Evolutionary conservation across 805 yeast species (phyloP).

Genomic region (Ogataea thermomethanolica): DNA sequence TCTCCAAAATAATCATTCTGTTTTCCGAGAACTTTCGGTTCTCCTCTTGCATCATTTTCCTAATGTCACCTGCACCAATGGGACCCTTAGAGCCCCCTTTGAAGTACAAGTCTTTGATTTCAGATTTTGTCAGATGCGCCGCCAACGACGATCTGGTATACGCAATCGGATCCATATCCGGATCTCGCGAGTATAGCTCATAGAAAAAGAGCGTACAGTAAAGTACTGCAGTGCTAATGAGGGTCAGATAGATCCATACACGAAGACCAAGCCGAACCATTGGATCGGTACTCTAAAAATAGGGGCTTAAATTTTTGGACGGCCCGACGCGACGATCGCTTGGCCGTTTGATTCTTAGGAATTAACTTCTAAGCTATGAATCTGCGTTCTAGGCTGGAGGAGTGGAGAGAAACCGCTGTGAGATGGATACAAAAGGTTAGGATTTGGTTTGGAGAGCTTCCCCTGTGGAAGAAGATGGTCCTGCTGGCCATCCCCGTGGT

Average conservation of each 20-base stretch:
- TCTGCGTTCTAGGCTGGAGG: not conserved
- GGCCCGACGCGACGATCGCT: conserved; percentile 9
- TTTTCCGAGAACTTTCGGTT: conserved; percentile 11
- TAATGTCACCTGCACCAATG: conserved; percentile 9
- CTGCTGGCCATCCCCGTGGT: conserved; percentile 13
- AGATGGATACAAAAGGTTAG: not conserved
- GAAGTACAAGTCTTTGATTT: conserved; percentile 15
- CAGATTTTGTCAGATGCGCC: conserved; percentile 6
- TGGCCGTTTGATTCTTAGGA: not conserved
- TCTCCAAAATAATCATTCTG: conserved; percentile 7
- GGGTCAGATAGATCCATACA: not conserved
- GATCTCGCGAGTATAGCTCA: conserved; percentile 5
- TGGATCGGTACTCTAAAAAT: conserved; percentile 1
- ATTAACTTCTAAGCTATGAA: not conserved
- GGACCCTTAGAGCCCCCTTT: conserved; percentile 12
- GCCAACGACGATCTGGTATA: conserved; percentile 6
- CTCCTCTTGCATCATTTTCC: conserved; percentile 16
- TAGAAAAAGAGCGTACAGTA: conserved; percentile 3
- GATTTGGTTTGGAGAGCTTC: conserved; percentile 1
- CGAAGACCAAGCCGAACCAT: conserved; percentile 1
- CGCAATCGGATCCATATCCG: conserved; percentile 8
- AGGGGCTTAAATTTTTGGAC: conserved; percentile 3
- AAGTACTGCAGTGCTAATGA: conserved; percentile 2
- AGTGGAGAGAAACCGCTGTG: not conserved
- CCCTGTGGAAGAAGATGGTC: conserved; percentile 6